Percentiles rank a stretch among this genome's conserved stretches.
Conservation (phyloP, 176 grass and related monocot species). For the Lolium rigidum region DNA sequence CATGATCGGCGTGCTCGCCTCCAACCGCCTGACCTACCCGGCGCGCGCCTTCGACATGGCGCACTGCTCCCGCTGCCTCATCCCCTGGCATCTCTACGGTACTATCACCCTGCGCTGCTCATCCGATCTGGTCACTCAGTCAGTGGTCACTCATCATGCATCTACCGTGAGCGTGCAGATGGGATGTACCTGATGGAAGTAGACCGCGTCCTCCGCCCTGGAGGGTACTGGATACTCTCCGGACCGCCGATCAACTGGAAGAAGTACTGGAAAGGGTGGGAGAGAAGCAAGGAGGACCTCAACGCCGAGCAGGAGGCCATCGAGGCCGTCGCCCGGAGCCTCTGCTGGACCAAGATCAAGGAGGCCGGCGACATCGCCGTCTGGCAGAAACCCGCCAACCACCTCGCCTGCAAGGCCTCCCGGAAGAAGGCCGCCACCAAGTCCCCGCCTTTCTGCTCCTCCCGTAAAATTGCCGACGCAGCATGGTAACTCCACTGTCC, state of each 20-base stretch:
- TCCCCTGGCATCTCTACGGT: slow-evolving; percentile 85
- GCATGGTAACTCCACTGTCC: slow-evolving; percentile 60
- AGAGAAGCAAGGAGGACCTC: slow-evolving; percentile 77
- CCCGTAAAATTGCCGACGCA: slow-evolving; percentile 55
- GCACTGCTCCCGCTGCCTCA: slow-evolving; percentile 94
- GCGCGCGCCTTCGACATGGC: slow-evolving; percentile 90
- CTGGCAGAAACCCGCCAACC: slow-evolving; percentile 91
- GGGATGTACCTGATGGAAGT: slow-evolving; percentile 85
- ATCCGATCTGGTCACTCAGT: neutral
- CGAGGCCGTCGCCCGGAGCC: slow-evolving; percentile 63
- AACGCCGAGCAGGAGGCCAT: slow-evolving; percentile 77
- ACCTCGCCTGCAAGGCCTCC: slow-evolving; percentile 68
- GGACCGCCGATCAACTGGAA: slow-evolving; percentile 95
- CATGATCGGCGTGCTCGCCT: slow-evolving; percentile 80
- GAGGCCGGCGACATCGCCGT: slow-evolving; percentile 88
- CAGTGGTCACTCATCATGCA: neutral
- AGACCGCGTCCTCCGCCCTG: slow-evolving; percentile 82
- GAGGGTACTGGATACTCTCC: slow-evolving; percentile 92
- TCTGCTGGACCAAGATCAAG: slow-evolving; percentile 93
- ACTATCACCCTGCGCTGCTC: neutral
- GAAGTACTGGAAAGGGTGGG: slow-evolving; percentile 83
- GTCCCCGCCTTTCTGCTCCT: slow-evolving; percentile 72
- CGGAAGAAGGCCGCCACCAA: slow-evolving; percentile 51
- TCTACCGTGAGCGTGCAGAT: slow-evolving; percentile 41
- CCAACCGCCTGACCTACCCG: slow-evolving; percentile 72